phyloP scores from a whole-genome alignment of 1,139 yeast genomes.

The Yamadazyma siamensis region DNA sequence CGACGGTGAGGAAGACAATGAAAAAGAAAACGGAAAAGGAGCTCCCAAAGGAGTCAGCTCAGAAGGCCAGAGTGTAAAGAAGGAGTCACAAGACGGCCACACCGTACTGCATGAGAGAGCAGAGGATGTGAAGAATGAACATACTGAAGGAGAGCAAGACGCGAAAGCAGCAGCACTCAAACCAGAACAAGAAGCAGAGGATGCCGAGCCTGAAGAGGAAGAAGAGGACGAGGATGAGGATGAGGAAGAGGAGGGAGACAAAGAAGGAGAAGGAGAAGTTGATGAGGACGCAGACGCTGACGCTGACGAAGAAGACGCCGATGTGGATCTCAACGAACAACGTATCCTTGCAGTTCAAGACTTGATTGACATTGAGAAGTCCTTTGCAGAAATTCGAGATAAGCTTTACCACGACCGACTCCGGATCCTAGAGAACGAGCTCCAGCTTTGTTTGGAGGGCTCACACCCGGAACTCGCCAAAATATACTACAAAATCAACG shows the following conservation, averaged over 20 bases:
- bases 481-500: constrained; percentile 67
- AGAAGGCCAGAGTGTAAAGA: too few relatives aligned
- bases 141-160: constrained; percentile 15
- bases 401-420: constrained; percentile 71
- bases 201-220: constrained; percentile 14
- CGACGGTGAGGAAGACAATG: constrained; percentile 13
- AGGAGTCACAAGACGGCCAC: too few relatives aligned
- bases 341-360: constrained; percentile 64
- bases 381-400: constrained; percentile 84
- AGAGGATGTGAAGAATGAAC: constrained; percentile 8
- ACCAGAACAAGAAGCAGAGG: constrained; percentile 8
- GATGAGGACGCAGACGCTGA: constrained; percentile 21
- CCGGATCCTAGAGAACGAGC: constrained; percentile 71
- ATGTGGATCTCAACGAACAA: constrained; percentile 44
- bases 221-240: constrained; percentile 10
- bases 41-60: background rate
- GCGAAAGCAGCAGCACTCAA: constrained; percentile 2
- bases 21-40: constrained; percentile 11
- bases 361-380: constrained; percentile 74
- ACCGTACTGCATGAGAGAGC: too few relatives aligned
- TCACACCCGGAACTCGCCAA: constrained; percentile 82
- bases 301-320: constrained; percentile 29
- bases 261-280: constrained; percentile 15
- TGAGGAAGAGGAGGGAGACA: constrained; percentile 11
- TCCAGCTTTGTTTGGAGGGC: constrained; percentile 83